These are phyloP conservation scores for Lignosus rhinocerotis DNA, from an alignment of 1,284 basidiomycete species.

Conservation along the genomic window DNA sequence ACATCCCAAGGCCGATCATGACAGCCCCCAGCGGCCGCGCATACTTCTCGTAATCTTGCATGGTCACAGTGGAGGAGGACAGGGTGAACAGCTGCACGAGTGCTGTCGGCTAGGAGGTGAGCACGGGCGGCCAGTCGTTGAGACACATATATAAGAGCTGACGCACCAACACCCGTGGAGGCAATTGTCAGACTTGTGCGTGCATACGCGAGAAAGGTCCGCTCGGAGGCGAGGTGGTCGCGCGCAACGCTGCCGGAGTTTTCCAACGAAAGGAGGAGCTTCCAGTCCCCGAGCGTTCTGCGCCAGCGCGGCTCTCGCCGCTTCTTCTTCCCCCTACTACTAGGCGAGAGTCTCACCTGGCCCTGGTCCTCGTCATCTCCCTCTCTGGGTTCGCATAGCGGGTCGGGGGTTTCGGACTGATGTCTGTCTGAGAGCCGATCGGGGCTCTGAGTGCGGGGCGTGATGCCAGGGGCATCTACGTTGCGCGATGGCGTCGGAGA, in stretches of 20 bases:
- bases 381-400: no score
- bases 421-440: no score
- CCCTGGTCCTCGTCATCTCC: no score
- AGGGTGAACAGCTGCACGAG: slow-evolving; percentile 60
- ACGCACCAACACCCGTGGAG: slow-evolving; percentile 47
- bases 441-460: no score
- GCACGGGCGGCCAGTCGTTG: neutral
- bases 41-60: slow-evolving; percentile 37
- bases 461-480: neutral
- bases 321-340: neutral
- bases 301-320: slow-evolving; percentile 6
- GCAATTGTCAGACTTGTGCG: slow-evolving; percentile 58
- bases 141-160: neutral
- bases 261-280: slow-evolving; percentile 42
- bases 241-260: slow-evolving; percentile 62
- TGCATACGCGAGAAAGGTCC: slow-evolving; percentile 61
- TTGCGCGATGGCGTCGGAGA: slow-evolving; percentile 3
- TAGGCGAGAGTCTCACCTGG: no score
- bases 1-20: slow-evolving; percentile 50
- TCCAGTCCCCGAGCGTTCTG: slow-evolving; percentile 25
- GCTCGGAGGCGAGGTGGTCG: slow-evolving; percentile 58
- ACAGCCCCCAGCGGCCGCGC: slow-evolving; percentile 57
- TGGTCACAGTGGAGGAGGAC: slow-evolving; percentile 32
- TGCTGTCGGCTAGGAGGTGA: slow-evolving; percentile 33
- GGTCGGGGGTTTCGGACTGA: no score